Evolutionary conservation across 306 rosid genomes (phyloP).

Genomic region (Cicer judaicum): DNA sequence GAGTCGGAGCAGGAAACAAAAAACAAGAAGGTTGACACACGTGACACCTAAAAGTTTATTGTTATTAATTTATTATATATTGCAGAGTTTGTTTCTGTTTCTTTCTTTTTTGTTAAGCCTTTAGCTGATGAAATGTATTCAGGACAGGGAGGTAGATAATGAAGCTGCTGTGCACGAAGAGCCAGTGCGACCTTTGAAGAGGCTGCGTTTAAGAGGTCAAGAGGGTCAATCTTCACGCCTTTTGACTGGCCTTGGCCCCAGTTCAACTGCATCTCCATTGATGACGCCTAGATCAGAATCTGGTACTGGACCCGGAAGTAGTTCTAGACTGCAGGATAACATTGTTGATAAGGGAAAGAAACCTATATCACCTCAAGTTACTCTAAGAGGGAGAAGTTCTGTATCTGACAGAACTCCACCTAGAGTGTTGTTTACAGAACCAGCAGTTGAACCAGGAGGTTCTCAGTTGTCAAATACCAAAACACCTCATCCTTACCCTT

Average conservation of each 20-base stretch:
- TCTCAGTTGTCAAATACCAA: slow-evolving; percentile 42
- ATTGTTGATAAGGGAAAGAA: slow-evolving; percentile 70
- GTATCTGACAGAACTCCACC: slow-evolving; percentile 42
- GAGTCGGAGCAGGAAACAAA: slow-evolving; percentile 46
- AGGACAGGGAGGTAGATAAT: slow-evolving; percentile 52
- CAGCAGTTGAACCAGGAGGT: slow-evolving; percentile 48
- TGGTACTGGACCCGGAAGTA: slow-evolving; percentile 43
- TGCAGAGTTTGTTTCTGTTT: slow-evolving; percentile 29
- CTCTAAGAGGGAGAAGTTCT: slow-evolving; percentile 45
- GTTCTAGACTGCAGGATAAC: slow-evolving; percentile 50
- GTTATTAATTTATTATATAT: slow-evolving; percentile 21
- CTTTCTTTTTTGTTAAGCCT: slow-evolving; percentile 18
- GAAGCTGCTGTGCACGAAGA: slow-evolving; percentile 53
- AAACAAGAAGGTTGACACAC: slow-evolving; percentile 44
- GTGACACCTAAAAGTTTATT: background rate
- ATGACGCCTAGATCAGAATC: slow-evolving; percentile 64
- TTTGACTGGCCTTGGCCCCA: slow-evolving; percentile 41
- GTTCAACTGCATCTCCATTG: slow-evolving; percentile 44
- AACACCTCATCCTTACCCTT: slow-evolving; percentile 41
- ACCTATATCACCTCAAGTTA: slow-evolving; percentile 56
- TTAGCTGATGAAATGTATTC: slow-evolving; percentile 43
- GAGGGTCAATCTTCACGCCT: slow-evolving; percentile 52
- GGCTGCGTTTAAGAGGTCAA: slow-evolving; percentile 72
- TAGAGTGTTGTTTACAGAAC: slow-evolving; percentile 50
- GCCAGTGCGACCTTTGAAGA: slow-evolving; percentile 73